Evolutionary conservation across 1,284 basidiomycete genomes (phyloP).

Genomic region (Serendipita sp.): DNA sequence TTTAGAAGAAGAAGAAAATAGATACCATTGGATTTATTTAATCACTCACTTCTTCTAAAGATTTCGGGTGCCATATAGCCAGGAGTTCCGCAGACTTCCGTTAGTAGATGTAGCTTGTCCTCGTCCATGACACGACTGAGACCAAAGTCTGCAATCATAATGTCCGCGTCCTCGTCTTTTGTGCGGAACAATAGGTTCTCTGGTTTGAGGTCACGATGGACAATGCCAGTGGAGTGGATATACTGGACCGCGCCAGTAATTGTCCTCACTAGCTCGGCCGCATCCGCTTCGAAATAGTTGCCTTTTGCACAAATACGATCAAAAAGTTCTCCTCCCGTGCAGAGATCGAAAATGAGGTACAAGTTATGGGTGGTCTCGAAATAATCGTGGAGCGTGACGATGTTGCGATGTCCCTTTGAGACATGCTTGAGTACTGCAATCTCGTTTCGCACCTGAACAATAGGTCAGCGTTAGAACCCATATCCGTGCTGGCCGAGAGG

Average conservation of each 20-base stretch:
- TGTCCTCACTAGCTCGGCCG: slow-evolving; percentile 76
- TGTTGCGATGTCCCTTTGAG: slow-evolving; percentile 79
- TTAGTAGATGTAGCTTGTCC: slow-evolving; percentile 74
- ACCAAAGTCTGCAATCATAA: slow-evolving; percentile 97
- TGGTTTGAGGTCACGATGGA: slow-evolving; percentile 95
- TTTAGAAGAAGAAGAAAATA: slow-evolving; percentile 1
- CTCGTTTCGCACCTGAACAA: slow-evolving; percentile 81
- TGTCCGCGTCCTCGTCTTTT: slow-evolving; percentile 79
- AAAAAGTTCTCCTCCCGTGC: slow-evolving; percentile 95
- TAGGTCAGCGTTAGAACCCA: neutral
- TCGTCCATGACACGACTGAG: slow-evolving; percentile 82
- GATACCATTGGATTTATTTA: neutral
- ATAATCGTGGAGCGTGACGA: slow-evolving; percentile 89
- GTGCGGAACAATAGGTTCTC: slow-evolving; percentile 94
- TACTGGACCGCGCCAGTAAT: slow-evolving; percentile 82
- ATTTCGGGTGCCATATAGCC: slow-evolving; percentile 99
- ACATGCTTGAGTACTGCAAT: slow-evolving; percentile 91
- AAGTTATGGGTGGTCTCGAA: slow-evolving; percentile 96
- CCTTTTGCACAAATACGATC: slow-evolving; percentile 97
- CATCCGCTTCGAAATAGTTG: slow-evolving; percentile 92
- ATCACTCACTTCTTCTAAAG: slow-evolving; percentile 71
- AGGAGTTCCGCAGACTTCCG: slow-evolving; percentile 90
- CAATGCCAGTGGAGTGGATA: slow-evolving; percentile 85
- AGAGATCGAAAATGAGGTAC: slow-evolving; percentile 91
- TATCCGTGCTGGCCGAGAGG: neutral